These are phyloP conservation scores for Sugiyamaella novakii DNA, from an alignment of 1,139 yeast species.

Conservation along the genomic window DNA sequence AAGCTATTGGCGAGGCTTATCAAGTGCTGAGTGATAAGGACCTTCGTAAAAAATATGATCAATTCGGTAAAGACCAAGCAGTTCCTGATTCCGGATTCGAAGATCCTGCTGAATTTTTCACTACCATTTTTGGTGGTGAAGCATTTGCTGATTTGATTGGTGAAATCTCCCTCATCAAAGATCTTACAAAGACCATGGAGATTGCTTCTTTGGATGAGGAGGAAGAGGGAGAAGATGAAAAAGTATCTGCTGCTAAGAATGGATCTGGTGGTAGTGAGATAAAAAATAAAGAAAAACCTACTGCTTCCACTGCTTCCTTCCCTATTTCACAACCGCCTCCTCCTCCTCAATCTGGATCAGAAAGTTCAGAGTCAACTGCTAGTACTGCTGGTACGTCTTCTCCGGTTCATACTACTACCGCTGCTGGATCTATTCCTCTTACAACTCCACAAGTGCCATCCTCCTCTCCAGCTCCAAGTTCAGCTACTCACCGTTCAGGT, in stretches of 20 bases:
- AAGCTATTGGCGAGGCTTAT: slow-evolving; percentile 47
- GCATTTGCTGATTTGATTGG: slow-evolving; percentile 88
- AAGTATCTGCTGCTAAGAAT: slow-evolving; percentile 20
- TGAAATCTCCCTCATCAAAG: slow-evolving; percentile 82
- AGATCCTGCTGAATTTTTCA: slow-evolving; percentile 85
- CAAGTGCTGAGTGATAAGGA: slow-evolving; percentile 72
- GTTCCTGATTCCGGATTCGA: slow-evolving; percentile 83
- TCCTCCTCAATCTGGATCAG: slow-evolving; percentile 10
- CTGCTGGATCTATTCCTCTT: slow-evolving; percentile 3
- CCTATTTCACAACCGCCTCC: slow-evolving; percentile 4
- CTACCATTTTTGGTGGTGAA: slow-evolving; percentile 91
- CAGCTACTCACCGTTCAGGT: slow-evolving; percentile 1
- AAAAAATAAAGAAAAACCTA: slow-evolving; percentile 15
- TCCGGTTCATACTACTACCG: neutral
- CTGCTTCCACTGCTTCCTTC: slow-evolving; percentile 16
- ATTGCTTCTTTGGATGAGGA: slow-evolving; percentile 76
- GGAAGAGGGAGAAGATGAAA: slow-evolving; percentile 74
- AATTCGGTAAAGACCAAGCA: slow-evolving; percentile 81
- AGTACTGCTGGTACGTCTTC: neutral
- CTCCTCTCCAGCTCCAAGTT: slow-evolving; percentile 11
- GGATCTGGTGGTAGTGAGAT: slow-evolving; percentile 16
- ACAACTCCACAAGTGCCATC: slow-evolving; percentile 5
- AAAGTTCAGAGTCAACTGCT: slow-evolving; percentile 11
- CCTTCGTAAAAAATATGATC: slow-evolving; percentile 76
- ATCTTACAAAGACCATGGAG: slow-evolving; percentile 72